phyloP scores from a whole-genome alignment of 805 yeast species.

The Sugiyamaella valdiviana region DNA sequence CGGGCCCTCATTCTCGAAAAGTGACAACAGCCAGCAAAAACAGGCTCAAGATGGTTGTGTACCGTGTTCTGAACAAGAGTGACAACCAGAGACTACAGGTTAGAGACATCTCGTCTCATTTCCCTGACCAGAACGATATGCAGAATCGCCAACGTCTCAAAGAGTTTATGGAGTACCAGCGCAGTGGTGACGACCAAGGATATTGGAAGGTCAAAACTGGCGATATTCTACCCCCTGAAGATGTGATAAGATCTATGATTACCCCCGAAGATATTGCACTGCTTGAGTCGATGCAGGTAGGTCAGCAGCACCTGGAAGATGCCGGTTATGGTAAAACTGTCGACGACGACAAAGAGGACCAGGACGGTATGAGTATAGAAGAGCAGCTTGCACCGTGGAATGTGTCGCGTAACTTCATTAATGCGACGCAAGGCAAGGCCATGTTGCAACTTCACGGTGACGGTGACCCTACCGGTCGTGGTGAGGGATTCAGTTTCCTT shows the following conservation, averaged over 20 bases:
- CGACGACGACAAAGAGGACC: constrained; percentile 38
- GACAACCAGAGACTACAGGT: constrained; percentile 72
- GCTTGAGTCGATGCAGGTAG: constrained; percentile 86
- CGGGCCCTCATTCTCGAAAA: constrained; percentile 95
- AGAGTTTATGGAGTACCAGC: constrained; percentile 96
- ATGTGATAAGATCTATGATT: constrained; percentile 72
- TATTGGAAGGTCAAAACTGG: constrained; percentile 79
- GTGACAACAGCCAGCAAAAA: constrained; percentile 91
- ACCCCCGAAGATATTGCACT: constrained; percentile 86
- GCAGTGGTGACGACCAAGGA: constrained; percentile 91
- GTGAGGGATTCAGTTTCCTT: constrained; percentile 81
- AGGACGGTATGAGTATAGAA: constrained; percentile 51
- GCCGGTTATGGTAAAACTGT: constrained; percentile 47
- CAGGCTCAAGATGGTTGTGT: constrained; percentile 88
- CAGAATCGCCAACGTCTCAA: constrained; percentile 92
- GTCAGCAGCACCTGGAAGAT: constrained; percentile 85
- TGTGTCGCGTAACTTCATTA: constrained; percentile 80
- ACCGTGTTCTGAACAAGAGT: constrained; percentile 70
- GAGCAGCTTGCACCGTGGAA: constrained; percentile 94
- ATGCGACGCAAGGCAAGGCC: constrained; percentile 93
- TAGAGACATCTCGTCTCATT: constrained; percentile 81
- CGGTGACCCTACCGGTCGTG: constrained; percentile 91
- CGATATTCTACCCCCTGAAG: constrained; percentile 66
- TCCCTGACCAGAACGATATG: constrained; percentile 96
- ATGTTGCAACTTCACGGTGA: constrained; percentile 92